phyloP scores from a whole-genome alignment of 306 rosid genomes.

The Echinosophora koreensis region DNA sequence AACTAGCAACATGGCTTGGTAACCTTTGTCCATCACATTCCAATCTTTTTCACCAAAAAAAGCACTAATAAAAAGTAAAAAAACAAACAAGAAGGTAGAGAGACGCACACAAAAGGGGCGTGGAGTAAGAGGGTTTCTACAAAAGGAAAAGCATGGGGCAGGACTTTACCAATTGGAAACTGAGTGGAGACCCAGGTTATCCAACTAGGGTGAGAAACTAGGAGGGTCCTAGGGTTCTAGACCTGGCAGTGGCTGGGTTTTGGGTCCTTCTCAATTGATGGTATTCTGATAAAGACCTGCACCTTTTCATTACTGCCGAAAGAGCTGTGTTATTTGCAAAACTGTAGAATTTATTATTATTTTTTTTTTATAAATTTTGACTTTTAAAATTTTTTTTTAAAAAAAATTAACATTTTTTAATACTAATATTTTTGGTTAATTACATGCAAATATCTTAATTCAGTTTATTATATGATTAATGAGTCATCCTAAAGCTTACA shows the following conservation, averaged over 20 bases:
- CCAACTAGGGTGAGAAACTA: conserved; percentile 34
- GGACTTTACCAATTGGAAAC: conserved; percentile 46
- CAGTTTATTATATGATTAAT: no score
- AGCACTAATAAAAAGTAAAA: not conserved
- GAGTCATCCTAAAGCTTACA: no score
- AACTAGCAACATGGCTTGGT: conserved; percentile 13
- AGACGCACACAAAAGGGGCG: conserved; percentile 40
- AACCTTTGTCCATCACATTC: not conserved
- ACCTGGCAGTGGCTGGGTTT: conserved; percentile 30
- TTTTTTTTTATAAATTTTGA: no score
- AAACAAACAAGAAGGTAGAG: not conserved
- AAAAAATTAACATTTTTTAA: no score
- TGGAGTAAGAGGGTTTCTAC: conserved; percentile 47
- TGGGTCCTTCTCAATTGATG: conserved; percentile 47
- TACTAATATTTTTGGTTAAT: no score
- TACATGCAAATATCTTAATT: no score
- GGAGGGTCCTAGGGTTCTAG: conserved; percentile 39
- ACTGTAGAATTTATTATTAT: no score
- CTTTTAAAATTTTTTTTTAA: no score
- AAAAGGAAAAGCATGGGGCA: conserved; percentile 44
- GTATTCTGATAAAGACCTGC: conserved; percentile 47
- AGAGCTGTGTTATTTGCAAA: no score
- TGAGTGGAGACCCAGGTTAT: conserved; percentile 57
- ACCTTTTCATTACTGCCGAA: conserved; percentile 45
- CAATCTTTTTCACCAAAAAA: conserved; percentile 3